Percentiles rank a stretch among this genome's conserved stretches.
Evolutionary conservation across 192 early-diverging fungal species (phyloP).

Genomic region (Mycoemilia scoparia): DNA sequence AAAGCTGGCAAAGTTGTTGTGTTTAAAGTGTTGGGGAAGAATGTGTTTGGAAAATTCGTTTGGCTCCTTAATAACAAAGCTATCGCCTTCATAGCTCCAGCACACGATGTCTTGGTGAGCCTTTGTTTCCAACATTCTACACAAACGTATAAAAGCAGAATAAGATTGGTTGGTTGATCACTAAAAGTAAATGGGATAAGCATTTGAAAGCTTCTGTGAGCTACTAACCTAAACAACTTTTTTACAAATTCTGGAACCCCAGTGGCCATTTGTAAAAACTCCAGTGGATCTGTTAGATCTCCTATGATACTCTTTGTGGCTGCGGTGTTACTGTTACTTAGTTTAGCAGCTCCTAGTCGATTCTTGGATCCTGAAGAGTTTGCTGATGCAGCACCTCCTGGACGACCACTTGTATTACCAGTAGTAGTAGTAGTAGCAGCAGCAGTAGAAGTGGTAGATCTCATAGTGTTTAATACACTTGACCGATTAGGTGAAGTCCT

Average conservation of each 20-base stretch:
- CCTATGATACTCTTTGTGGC: too few species aligned
- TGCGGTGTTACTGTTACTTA: too few species aligned
- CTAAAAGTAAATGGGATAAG: not conserved
- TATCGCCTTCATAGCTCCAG: conserved; percentile 69
- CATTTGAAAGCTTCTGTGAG: not conserved
- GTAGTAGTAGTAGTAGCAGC: too few species aligned
- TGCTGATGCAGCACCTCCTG: too few species aligned
- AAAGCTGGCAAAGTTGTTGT: conserved; percentile 85
- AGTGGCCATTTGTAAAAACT: conserved; percentile 27
- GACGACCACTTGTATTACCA: too few species aligned
- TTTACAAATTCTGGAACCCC: conserved; percentile 32
- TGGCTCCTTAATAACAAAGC: conserved; percentile 75
- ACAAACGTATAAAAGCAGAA: not conserved
- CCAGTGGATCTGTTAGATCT: too few species aligned
- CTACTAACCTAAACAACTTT: conserved; percentile 24
- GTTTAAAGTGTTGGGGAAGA: conserved; percentile 75
- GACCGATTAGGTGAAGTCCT: too few species aligned
- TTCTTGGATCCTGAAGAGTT: too few species aligned
- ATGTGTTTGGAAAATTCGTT: conserved; percentile 62
- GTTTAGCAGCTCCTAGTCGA: too few species aligned
- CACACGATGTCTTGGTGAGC: conserved; percentile 27
- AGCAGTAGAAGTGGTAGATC: too few species aligned
- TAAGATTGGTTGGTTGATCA: conserved; percentile 2
- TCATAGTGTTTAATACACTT: too few species aligned
- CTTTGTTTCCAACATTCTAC: conserved; percentile 30